Percentiles rank a stretch among this genome's conserved stretches.
Conservation (phyloP, 495 filamentous ascomycete species). For the Penicillium argentinense region DNA sequence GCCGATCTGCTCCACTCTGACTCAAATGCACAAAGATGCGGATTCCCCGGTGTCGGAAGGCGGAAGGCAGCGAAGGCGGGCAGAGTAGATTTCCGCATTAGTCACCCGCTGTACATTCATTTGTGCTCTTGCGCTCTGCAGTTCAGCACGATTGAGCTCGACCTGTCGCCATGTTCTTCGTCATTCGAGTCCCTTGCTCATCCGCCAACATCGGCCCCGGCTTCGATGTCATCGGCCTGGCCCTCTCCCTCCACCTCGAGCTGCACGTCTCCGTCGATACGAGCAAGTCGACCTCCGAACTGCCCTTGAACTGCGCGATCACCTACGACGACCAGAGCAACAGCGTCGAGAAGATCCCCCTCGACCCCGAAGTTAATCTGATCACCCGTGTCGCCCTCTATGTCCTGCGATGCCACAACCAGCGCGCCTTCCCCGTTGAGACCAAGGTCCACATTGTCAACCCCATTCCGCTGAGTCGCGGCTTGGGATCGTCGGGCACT, state of each 20-base stretch:
- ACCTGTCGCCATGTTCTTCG: slow-evolving; percentile 51
- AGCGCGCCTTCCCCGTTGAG: slow-evolving; percentile 74
- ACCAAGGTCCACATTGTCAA: slow-evolving; percentile 93
- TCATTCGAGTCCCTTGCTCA: slow-evolving; percentile 75
- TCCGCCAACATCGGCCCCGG: slow-evolving; percentile 96
- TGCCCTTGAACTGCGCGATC: slow-evolving; percentile 80
- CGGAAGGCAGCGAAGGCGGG: not conserved
- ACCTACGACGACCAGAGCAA: slow-evolving; percentile 84
- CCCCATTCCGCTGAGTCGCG: slow-evolving; percentile 86
- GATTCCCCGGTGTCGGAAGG: not conserved
- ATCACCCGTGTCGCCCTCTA: slow-evolving; percentile 91
- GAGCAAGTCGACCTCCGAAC: slow-evolving; percentile 46
- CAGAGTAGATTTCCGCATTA: no score
- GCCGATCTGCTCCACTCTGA: no score
- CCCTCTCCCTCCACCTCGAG: slow-evolving; percentile 87
- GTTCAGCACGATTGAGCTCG: no score
- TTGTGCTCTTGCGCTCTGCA: no score
- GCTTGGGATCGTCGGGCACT: slow-evolving; percentile 88
- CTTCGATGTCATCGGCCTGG: slow-evolving; percentile 95
- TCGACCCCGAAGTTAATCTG: slow-evolving; percentile 79
- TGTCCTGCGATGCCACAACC: slow-evolving; percentile 85
- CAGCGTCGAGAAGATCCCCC: slow-evolving; percentile 68
- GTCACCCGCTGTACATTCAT: no score
- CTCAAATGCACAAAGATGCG: no score
- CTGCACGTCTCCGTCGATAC: slow-evolving; percentile 70